phyloP scores from a whole-genome alignment of 1,139 yeast species.

The Geotrichum siamense region DNA sequence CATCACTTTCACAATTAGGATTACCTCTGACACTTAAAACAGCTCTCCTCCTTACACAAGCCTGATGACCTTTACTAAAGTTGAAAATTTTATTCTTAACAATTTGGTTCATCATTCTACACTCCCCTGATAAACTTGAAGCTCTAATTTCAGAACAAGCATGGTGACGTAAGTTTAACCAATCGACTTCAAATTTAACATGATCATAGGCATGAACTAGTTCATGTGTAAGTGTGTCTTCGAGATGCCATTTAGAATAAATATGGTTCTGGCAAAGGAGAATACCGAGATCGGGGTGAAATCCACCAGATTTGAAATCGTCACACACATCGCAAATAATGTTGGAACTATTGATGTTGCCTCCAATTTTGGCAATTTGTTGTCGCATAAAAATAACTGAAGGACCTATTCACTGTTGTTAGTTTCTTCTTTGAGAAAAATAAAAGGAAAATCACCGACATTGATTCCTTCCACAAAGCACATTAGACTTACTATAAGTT shows the following conservation, averaged over 20 bases:
- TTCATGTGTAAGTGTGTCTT: constrained; percentile 89
- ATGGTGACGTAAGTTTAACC: constrained; percentile 79
- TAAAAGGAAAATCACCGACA: background rate
- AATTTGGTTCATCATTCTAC: constrained; percentile 83
- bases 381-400: constrained; percentile 83
- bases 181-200: constrained; percentile 76
- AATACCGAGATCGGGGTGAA: constrained; percentile 83
- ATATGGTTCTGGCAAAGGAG: constrained; percentile 81
- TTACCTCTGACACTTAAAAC: constrained; percentile 74
- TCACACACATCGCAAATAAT: constrained; percentile 82
- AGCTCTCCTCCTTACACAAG: constrained; percentile 85
- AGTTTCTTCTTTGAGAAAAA: background rate
- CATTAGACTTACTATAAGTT: constrained; percentile 41
- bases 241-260: constrained; percentile 70
- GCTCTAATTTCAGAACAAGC: constrained; percentile 98
- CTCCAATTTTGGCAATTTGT: constrained; percentile 67
- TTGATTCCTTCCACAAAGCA: too few relatives aligned
- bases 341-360: constrained; percentile 42
- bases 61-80: constrained; percentile 79
- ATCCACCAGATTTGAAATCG: constrained; percentile 86
- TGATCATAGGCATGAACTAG: constrained; percentile 91
- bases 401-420: constrained; percentile 45
- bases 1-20: constrained; percentile 66
- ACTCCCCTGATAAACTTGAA: constrained; percentile 87
- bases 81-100: constrained; percentile 48